These are phyloP conservation scores for Rubia occidens DNA, from an alignment of 305 asterid species.

Conservation along the genomic window DNA sequence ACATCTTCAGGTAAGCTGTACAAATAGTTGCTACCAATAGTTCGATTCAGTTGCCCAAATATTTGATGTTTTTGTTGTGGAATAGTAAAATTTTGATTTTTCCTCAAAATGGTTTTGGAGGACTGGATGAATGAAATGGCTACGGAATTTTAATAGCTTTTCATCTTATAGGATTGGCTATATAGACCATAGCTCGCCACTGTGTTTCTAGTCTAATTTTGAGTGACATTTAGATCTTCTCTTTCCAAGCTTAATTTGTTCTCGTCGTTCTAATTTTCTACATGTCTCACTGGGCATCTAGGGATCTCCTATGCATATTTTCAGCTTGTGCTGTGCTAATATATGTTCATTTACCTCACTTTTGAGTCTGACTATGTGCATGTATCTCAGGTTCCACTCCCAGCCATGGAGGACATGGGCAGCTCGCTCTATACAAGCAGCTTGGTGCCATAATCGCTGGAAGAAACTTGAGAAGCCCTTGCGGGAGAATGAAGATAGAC, in stretches of 20 bases:
- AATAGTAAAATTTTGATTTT: too few relatives aligned
- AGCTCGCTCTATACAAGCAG: conserved; percentile 49
- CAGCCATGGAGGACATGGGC: conserved; percentile 59
- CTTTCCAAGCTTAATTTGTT: too few relatives aligned
- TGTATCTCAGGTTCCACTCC: conserved; percentile 33
- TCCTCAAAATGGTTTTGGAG: neutral
- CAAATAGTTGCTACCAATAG: neutral
- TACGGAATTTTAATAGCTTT: too few relatives aligned
- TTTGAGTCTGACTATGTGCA: neutral
- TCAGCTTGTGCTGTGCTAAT: too few relatives aligned
- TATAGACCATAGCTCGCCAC: too few relatives aligned
- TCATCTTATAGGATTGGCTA: too few relatives aligned
- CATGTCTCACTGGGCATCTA: too few relatives aligned
- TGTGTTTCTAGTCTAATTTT: too few relatives aligned
- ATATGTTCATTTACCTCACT: neutral
- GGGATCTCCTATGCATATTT: too few relatives aligned
- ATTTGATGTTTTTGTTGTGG: too few relatives aligned
- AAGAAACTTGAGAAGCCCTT: conserved; percentile 35
- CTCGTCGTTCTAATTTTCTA: too few relatives aligned
- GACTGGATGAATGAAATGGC: neutral
- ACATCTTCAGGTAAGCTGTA: conserved; percentile 33
- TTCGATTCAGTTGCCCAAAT: neutral
- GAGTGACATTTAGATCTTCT: too few relatives aligned
- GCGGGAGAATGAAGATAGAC: conserved; percentile 35
- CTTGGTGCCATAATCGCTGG: conserved; percentile 44